Base-by-base conservation (phyloP, 352 stramenopile species). In the Phytophthora idaei region DNA sequence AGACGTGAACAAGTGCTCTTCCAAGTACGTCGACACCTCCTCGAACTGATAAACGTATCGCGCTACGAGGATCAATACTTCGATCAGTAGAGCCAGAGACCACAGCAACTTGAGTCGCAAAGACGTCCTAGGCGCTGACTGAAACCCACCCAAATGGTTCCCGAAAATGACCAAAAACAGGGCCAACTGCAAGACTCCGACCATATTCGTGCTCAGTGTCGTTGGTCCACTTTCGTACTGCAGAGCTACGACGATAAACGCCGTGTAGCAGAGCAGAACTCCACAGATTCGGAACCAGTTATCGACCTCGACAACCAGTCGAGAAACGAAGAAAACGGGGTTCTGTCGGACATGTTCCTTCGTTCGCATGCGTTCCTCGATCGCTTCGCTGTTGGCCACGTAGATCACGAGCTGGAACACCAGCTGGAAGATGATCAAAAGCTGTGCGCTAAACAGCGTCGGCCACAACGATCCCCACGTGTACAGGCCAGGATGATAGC, bases 381-480 rank as follows among this genome's bases (percentile, higher is more conserved):
- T 91, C 1, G 74, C 83, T 21, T 90, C 72, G 14, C 78, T 87
- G 39, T 91, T 94, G 0, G 78, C 71, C 12, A 92, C 81, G 45
- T 96, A 96, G 5, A 96, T 87, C 49, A 94, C 85, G 25, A 96
- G 76, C 67, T 96, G 88, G 44, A 94, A 92, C 9, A 96, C 83
- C 11, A 96, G 51, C 61, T 94, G 85, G 15, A 91, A 78, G 31
- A 96, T 94, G 49, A 96, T 92, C 8, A 93, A 55, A 28, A 96
- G 75, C 52, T 96, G 88, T 0, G 88, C 85, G 29, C 74, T 92
- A 61, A 94, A 96, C 0, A 96, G 64, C 2, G 88, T 93, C 17
- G 86, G 81, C 82, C 82, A 96, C 28, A 96, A 61, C 17, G 84
- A 83, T 8, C 67, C 65, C 88, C 88, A 96, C 6, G 85, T 91